Evolutionary conservation across 305 asterid species (phyloP).

Genomic region (Fraxinus nigra): DNA sequence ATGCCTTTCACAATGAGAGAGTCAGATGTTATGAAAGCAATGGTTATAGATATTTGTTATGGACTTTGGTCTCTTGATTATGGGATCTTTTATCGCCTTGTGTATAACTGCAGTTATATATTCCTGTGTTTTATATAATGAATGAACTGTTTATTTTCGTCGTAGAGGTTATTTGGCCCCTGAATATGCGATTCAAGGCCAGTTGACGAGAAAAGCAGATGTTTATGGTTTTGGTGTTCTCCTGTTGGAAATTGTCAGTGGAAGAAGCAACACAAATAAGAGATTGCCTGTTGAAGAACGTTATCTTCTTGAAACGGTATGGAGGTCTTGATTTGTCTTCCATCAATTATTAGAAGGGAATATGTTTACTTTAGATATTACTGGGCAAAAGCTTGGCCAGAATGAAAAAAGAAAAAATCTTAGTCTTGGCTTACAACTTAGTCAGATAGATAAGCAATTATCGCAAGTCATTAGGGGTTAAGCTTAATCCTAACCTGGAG

Average conservation of each 20-base stretch:
- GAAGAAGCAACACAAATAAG: constrained; percentile 67
- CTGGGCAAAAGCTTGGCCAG: neutral
- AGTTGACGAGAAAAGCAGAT: constrained; percentile 85
- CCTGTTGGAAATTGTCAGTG: constrained; percentile 71
- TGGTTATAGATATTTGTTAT: neutral
- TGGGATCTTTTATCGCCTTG: neutral
- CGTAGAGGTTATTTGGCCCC: constrained; percentile 93
- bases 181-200: constrained; percentile 78
- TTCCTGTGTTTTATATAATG: neutral
- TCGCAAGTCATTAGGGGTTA: neutral
- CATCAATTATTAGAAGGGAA: constrained; percentile 2
- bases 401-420: neutral
- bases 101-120: neutral
- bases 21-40: neutral
- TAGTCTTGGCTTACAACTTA: neutral
- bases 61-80: neutral
- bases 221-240: constrained; percentile 85
- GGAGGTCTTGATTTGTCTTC: constrained; percentile 14
- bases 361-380: neutral
- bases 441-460: neutral
- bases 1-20: neutral
- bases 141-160: constrained; percentile 5
- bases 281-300: constrained; percentile 56
- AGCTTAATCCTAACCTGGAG: neutral
- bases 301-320: constrained; percentile 74